Evolutionary conservation across 78 protist species (phyloP), one percentile per base, ranked within the genome.

Genomic region (slime mould (Dictyostelium discoideum)): DNA sequence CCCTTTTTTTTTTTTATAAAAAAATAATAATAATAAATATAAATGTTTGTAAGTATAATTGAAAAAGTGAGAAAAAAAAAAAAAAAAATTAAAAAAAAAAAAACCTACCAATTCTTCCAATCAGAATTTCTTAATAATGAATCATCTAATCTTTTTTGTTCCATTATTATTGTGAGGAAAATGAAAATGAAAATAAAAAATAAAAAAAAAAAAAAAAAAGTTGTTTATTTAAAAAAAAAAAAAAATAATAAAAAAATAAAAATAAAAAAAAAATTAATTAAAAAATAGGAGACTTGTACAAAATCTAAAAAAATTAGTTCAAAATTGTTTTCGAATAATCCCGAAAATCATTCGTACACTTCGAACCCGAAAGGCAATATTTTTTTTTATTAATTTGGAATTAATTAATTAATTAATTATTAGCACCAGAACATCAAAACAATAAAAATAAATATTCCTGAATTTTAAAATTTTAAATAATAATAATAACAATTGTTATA

Each of bases 71-170:
- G 37, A 32, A 74, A 50, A 20, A 20, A 14, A 72, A 40, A 54
- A 16, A 54, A 18, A 63, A 26, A 37, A 24, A 50, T n/a, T n/a
- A 72, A 40, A 54, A 16, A 54, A 18, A 63, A 26, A 37, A 24
- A 50, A 69, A 24, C 3, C 18, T 86, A 86, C 93, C 93, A 88
- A 37, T 78, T 37, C 42, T 88, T 88, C 93, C 93, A 88, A 80
- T 88, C 93, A 2, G 93, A 26, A 13, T 88, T 54, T 88, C 93
- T 88, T 16, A 26, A 10, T 14, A 80, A 22, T 37, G 93, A 88
- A 80, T 88, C 86, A 18, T 57, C 16, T 29, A 88, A 80, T 80
- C 93, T 78, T 46, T 88, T 24, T 83, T 57, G 20, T 37, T 83
- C 87, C 63, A 44, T 37, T 77, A 22, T 42, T 78, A 42, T 3